Evolutionary conservation across 495 filamentous ascomycete genomes (phyloP).

Genomic region (Bryoglossum gracile): DNA sequence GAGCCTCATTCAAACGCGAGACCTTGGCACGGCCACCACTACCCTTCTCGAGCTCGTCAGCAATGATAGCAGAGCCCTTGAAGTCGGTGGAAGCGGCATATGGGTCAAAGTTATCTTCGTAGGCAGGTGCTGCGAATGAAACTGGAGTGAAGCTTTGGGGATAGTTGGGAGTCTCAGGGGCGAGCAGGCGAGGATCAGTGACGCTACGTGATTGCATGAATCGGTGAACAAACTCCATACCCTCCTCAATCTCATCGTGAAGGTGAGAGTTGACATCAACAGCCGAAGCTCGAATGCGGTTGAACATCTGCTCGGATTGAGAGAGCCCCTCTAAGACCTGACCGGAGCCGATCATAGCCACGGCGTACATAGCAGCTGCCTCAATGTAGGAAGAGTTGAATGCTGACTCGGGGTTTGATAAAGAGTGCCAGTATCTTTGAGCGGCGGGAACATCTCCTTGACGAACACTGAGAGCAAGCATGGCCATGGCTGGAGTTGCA

Average conservation of each 20-base stretch:
- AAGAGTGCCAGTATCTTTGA: constrained; percentile 64
- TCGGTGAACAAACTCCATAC: constrained; percentile 68
- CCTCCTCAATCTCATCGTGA: constrained; percentile 80
- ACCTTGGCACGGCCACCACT: constrained; percentile 56
- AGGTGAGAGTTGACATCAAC: constrained; percentile 40
- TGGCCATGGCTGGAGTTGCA: constrained; percentile 64
- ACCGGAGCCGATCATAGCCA: constrained; percentile 73
- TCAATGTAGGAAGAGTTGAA: constrained; percentile 67
- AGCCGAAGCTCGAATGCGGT: constrained; percentile 58
- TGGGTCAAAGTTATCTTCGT: constrained; percentile 79
- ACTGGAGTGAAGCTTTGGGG: constrained; percentile 24
- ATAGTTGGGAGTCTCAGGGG: constrained; percentile 31
- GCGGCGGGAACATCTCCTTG: constrained; percentile 68
- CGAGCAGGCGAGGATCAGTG: constrained; percentile 36
- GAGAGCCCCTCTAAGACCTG: constrained; percentile 67
- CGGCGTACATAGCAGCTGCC: constrained; percentile 76
- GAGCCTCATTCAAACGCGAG: constrained; percentile 69
- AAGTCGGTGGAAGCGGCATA: constrained; percentile 86
- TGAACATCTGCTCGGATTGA: constrained; percentile 75
- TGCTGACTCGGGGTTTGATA: constrained; percentile 50
- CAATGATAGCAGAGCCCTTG: constrained; percentile 82
- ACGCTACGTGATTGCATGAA: constrained; percentile 57
- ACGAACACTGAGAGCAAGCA: constrained; percentile 80
- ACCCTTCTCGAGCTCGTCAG: constrained; percentile 70
- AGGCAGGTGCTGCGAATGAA: constrained; percentile 30